Conservation (phyloP, 2,329 filamentous ascomycete species). For the Samsoniella hepiali region DNA sequence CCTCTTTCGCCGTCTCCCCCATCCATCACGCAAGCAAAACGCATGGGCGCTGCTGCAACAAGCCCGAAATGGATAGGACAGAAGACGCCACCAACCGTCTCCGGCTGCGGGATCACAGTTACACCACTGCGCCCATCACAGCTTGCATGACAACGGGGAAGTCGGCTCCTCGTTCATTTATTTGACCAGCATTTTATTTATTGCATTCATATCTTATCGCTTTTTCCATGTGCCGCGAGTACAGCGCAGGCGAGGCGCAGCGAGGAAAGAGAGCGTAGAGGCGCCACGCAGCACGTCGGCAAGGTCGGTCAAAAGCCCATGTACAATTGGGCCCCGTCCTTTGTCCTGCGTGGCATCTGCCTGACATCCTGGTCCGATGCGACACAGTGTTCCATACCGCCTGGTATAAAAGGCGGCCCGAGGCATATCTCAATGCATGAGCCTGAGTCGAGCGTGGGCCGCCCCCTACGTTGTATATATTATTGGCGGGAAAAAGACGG, state of each 20-base stretch:
- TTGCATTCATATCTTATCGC: neutral
- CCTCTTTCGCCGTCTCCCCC: neutral
- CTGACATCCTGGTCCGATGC: neutral
- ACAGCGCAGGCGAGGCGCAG: neutral
- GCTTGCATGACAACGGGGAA: neutral
- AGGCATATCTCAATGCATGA: neutral
- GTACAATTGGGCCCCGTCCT: neutral
- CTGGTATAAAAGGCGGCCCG: neutral
- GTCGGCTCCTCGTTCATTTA: neutral
- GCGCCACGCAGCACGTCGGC: neutral
- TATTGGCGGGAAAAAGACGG: neutral
- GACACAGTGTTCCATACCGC: neutral
- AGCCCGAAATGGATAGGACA: neutral
- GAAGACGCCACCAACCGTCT: neutral
- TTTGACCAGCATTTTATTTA: neutral
- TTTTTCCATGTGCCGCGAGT: neutral
- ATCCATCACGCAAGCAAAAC: neutral
- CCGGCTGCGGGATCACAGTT: conserved; percentile 6
- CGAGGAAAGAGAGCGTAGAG: neutral
- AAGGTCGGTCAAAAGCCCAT: neutral
- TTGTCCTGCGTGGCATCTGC: neutral
- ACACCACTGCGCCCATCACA: neutral
- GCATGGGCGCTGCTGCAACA: neutral
- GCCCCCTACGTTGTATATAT: neutral
- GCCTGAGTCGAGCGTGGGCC: neutral